Base-by-base conservation (phyloP, 2,329 filamentous ascomycete genomes). In the Zasmidium cellare region DNA sequence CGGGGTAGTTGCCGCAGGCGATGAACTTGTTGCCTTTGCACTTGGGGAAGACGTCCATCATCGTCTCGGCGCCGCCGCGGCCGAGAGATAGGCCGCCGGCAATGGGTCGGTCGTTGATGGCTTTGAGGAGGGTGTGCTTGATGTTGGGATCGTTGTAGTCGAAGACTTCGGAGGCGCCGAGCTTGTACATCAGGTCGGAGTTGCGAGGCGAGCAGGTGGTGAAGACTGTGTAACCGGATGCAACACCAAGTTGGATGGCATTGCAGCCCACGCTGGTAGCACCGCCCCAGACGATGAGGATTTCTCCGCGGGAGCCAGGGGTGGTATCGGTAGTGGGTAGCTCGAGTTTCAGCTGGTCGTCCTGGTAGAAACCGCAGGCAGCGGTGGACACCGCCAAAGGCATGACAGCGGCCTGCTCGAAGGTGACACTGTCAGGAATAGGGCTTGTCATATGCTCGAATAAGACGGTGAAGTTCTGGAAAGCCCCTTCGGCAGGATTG, bases 121-220 rank as follows among this genome's bases (percentile, higher is more conserved):
- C 35, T 18, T 41, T 41, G 35, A 65, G 53, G n/a, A 67, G 63
- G 22, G 59, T 35, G 14, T 63, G 55, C 19, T 65, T 62, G 38
- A 67, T 61, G 28, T 61, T 59, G 3, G 53, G 53, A n/a, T 35
- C 45, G 28, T 49, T 46, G 44, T 82, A 82, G 69, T 82, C 75
- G 58, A 80, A 79, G 18, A 73, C 74, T 22, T 69, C 68, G 57
- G 74, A 71, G 1, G 78, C 79, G 25, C 80, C 80, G 11, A 77
- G 69, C 3, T 59, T 62, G 31, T 71, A 72, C 0, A 77, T 67
- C 7, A 79, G 74, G 9, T 76, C 74, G 64, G 77, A 79, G 66
- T 79, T 80, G 35, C 66, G 69, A 0, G 77, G 73, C 1, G 76
- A 79, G 47, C 72, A 72, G 9, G 77, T 80, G 3, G 75, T 70